These are phyloP conservation scores for Pyrenochaeta sp. DNA, from an alignment of 2,329 filamentous ascomycete species.

Conservation along the genomic window DNA sequence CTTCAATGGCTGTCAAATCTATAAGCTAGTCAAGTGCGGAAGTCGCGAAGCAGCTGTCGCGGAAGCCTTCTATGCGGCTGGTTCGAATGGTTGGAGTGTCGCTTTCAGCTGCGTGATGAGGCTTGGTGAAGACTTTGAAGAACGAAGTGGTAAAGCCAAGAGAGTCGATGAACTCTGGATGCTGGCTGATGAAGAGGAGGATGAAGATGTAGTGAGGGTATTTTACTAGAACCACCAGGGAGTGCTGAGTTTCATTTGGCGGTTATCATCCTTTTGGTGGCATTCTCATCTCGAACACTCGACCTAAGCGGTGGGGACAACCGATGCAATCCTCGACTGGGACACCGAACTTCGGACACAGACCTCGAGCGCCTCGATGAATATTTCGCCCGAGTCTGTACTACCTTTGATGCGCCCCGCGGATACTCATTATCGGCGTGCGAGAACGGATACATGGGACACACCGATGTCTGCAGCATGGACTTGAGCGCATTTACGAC, in stretches of 20 bases:
- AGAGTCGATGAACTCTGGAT: constrained; percentile 37
- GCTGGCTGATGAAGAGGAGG: constrained; percentile 28
- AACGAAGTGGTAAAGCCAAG: constrained; percentile 23
- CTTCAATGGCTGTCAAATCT: constrained; percentile 34
- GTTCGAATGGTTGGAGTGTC: constrained; percentile 42
- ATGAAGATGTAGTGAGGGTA: constrained; percentile 29
- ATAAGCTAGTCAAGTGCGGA: constrained; percentile 43
- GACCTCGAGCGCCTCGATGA: not conserved
- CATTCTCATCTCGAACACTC: not conserved
- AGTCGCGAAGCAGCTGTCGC: constrained; percentile 41
- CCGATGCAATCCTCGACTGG: not conserved
- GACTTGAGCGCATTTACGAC: not conserved
- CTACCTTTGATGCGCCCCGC: not conserved
- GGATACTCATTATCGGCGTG: not conserved
- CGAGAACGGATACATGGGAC: not conserved
- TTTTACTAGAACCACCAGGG: constrained; percentile 35
- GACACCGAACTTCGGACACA: not conserved
- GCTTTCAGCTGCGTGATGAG: constrained; percentile 44
- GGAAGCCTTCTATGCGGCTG: constrained; percentile 40
- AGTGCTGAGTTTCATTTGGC: not conserved
- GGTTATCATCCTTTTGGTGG: not conserved
- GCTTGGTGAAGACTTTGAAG: constrained; percentile 32
- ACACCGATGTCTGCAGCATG: constrained; percentile 1
- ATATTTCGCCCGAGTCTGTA: not conserved
- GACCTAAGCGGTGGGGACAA: not conserved